Percentiles rank a stretch among this genome's conserved stretches.
Evolutionary conservation across 2,329 filamentous ascomycete genomes (phyloP).

Genomic region (Penicillium corylophilum): DNA sequence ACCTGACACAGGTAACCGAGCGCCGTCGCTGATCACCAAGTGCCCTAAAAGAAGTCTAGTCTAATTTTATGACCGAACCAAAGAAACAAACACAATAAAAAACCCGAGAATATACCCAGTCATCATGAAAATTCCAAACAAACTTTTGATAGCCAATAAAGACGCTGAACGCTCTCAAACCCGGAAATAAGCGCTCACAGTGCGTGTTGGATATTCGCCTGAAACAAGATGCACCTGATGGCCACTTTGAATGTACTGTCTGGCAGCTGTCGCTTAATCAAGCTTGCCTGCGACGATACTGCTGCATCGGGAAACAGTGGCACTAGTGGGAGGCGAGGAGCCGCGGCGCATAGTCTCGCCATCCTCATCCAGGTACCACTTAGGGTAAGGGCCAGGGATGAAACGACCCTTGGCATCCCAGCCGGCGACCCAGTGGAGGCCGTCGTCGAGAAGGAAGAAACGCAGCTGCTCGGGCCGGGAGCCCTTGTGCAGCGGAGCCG

Average conservation of each 20-base stretch:
- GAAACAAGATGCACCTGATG: neutral
- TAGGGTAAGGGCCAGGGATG: conserved; percentile 51
- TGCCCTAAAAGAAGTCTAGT: neutral
- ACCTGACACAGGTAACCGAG: neutral
- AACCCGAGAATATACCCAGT: neutral
- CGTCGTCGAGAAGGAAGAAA: conserved; percentile 53
- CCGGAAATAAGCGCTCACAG: neutral
- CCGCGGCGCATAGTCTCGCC: conserved; percentile 37
- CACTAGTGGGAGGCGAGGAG: conserved; percentile 33
- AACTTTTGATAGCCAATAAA: neutral
- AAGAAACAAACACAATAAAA: neutral
- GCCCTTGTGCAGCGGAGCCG: conserved; percentile 39
- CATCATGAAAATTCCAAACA: neutral
- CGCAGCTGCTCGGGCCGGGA: conserved; percentile 41
- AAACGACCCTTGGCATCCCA: conserved; percentile 53
- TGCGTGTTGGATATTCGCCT: neutral
- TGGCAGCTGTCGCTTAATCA: conserved; percentile 15
- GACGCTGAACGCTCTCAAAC: neutral
- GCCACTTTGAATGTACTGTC: neutral
- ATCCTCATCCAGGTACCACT: conserved; percentile 48
- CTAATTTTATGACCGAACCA: neutral
- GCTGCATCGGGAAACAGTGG: conserved; percentile 37
- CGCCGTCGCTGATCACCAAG: neutral
- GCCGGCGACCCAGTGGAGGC: conserved; percentile 50
- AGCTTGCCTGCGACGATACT: conserved; percentile 33